Evolutionary conservation across 306 rosid species (phyloP).

Genomic region (Cucurbita ficifolia): DNA sequence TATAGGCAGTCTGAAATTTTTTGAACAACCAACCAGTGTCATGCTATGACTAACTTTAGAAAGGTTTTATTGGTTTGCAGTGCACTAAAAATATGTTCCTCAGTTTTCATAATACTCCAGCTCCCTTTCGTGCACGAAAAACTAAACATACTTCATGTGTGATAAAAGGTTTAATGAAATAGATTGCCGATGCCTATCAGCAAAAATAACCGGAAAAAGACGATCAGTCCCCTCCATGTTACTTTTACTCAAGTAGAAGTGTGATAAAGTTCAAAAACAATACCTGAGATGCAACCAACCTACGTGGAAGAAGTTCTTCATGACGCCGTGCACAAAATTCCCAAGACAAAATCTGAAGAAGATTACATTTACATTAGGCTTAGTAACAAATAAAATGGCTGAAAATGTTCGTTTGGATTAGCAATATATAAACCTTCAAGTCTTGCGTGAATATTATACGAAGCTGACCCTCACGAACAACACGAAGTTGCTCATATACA

Average conservation of each 20-base stretch:
- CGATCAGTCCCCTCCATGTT: neutral
- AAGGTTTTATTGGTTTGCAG: neutral
- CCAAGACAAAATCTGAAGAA: constrained; percentile 69
- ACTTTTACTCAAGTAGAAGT: neutral
- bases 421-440: constrained; percentile 43
- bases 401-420: neutral
- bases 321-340: constrained; percentile 90
- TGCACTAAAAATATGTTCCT: neutral
- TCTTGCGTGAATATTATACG: constrained; percentile 77
- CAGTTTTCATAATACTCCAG: neutral
- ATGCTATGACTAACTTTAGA: neutral
- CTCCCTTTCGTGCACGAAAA: neutral
- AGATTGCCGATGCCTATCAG: neutral
- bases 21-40: neutral
- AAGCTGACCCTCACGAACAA: constrained; percentile 95
- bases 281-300: constrained; percentile 95
- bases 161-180: neutral
- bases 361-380: neutral
- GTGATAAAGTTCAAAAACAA: constrained; percentile 4
- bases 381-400: constrained; percentile 1
- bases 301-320: constrained; percentile 96
- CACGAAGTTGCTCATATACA: constrained; percentile 92
- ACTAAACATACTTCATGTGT: neutral
- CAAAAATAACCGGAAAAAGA: neutral
- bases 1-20: neutral